phyloP scores from a whole-genome alignment of 169 alveolate genomes.

The Babesia gibsoni region DNA sequence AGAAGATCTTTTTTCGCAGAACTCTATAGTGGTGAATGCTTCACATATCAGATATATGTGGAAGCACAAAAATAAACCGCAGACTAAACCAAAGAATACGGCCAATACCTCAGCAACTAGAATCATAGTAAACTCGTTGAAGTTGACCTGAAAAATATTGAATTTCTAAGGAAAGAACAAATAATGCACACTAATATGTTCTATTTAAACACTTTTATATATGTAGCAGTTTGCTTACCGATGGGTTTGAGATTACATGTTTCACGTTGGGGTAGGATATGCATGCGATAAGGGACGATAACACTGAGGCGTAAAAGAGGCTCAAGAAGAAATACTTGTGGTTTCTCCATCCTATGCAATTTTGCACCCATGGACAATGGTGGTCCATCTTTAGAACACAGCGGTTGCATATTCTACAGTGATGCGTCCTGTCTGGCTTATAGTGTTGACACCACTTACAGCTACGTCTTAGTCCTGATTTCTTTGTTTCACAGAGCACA shows the following conservation, averaged over 20 bases:
- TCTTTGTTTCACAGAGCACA: slow-evolving; percentile 66
- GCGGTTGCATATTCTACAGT: slow-evolving; percentile 77
- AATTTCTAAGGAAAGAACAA: background rate
- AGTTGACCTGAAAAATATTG: slow-evolving; percentile 60
- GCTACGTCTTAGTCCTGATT: slow-evolving; percentile 70
- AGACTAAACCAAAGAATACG: slow-evolving; percentile 65
- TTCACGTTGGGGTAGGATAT: slow-evolving; percentile 68
- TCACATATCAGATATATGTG: slow-evolving; percentile 75
- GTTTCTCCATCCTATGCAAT: slow-evolving; percentile 86
- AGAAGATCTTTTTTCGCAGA: slow-evolving; percentile 80
- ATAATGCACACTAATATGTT: background rate
- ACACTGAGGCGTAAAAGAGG: slow-evolving; percentile 73
- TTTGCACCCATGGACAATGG: slow-evolving; percentile 89
- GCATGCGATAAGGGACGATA: slow-evolving; percentile 66
- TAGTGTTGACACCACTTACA: slow-evolving; percentile 77
- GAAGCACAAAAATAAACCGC: slow-evolving; percentile 74
- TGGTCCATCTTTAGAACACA: slow-evolving; percentile 89
- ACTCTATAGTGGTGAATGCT: slow-evolving; percentile 84
- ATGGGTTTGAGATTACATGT: slow-evolving; percentile 11
- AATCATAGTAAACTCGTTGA: slow-evolving; percentile 71
- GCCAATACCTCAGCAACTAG: slow-evolving; percentile 79
- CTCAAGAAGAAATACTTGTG: slow-evolving; percentile 82
- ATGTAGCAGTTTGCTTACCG: too few relatives aligned
- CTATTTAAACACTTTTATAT: too few relatives aligned
- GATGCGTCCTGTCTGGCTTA: slow-evolving; percentile 80